These are phyloP conservation scores for Asterella californica DNA, from an alignment of 225 moss, liverwort and hornwort genomes.

Conservation along the genomic window DNA sequence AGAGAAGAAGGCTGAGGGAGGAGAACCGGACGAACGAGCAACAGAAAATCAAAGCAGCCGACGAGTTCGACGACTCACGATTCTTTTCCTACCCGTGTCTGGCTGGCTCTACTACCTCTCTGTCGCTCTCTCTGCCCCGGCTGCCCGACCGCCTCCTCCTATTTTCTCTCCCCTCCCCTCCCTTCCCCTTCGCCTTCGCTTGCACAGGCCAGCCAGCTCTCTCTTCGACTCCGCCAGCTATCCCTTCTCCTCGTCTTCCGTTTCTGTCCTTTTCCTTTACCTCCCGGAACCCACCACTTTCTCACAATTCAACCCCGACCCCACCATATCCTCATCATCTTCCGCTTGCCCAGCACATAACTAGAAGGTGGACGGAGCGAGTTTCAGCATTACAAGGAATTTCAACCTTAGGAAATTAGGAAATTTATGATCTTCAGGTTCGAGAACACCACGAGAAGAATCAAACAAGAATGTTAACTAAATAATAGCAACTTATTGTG, in stretches of 20 bases:
- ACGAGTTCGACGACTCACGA: neutral
- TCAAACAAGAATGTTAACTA: no score
- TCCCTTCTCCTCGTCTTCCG: neutral
- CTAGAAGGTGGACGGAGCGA: no score
- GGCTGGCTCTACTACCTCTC: neutral
- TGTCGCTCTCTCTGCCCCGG: neutral
- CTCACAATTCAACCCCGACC: neutral
- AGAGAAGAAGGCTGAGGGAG: neutral
- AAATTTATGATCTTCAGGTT: no score
- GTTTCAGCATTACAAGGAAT: no score
- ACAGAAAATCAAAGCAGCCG: neutral
- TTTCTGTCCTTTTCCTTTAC: neutral
- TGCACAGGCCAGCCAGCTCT: neutral
- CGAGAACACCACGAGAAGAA: no score
- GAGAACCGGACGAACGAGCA: neutral
- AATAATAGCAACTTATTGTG: no score
- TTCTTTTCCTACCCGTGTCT: neutral
- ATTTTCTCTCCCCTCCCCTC: neutral
- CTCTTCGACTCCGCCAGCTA: neutral
- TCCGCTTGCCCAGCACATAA: neutral
- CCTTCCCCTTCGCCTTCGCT: neutral
- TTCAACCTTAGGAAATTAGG: no score
- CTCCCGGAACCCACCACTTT: neutral
- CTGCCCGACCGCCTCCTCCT: conserved; percentile 1
- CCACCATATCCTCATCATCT: neutral